Base-by-base conservation (phyloP, 108 stramenopile genomes). In the Cafeteria roenbergensis region DNA sequence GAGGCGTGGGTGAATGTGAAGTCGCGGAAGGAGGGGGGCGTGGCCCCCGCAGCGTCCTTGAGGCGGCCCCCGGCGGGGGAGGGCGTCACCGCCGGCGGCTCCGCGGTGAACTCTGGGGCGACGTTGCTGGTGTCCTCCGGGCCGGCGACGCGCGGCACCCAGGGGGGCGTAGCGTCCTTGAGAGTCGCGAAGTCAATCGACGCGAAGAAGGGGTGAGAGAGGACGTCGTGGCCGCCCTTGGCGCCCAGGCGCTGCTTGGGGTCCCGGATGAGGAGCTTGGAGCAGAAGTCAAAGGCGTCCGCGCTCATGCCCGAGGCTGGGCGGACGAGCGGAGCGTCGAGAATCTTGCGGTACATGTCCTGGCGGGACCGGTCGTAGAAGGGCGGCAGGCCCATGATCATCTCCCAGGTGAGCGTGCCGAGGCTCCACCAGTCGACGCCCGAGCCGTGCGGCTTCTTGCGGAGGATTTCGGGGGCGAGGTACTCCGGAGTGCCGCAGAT, bases 401-500 rank as follows among this genome's bases (percentile, higher is more conserved):
- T 99, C 78, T 99, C 98, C 65, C 85, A 99, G 51, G 87, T 78
- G 37, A 83, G 55, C 42, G 90, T 89, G 12, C 94, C 93, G 61
- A 99, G 78, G 48, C 81, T 80, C 98, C 98, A 99, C 69, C 80
- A 99, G 71, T 99, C 98, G 0, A 93, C 93, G 0, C 91, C 90
- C 71, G 90, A 92, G 30, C 90, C 92, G 69, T 99, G 97, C 38
- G 90, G 90, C 67, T 92, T 88, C 14, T 87, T 36, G 0, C 89
- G 84, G 0, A 94, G 76, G 90, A 94, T 94, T 75, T 97, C 98
- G 24, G 80, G 80, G 14, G 78, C 80, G 80, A 81, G 75, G 64
- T 83, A 83, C 57, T 81, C 77, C 31, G 73, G 73, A 22, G 82
- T 83, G n/a, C 82, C 82, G 51, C 80, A 81, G 12, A 83, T 62